phyloP scores from a whole-genome alignment of 805 yeast genomes.

The Zygosaccharomyces rouxii region DNA sequence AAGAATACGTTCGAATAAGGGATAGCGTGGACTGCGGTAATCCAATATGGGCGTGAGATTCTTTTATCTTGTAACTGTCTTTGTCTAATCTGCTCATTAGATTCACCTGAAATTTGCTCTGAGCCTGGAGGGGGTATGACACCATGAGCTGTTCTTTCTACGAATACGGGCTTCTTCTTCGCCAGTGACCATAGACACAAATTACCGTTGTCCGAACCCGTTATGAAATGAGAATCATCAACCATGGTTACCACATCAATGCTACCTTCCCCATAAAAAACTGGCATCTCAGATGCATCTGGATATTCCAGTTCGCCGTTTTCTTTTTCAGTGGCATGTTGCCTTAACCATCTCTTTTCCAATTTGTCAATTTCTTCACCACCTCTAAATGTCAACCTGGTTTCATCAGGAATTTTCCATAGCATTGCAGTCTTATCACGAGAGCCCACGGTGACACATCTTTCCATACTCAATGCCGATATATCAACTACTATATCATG shows the following conservation, averaged over 20 bases:
- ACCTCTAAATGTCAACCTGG: constrained; percentile 88
- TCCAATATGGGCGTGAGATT: constrained; percentile 70
- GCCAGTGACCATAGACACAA: constrained; percentile 85
- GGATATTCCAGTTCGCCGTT: constrained; percentile 31
- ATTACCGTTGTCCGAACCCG: constrained; percentile 94
- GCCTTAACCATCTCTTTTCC: constrained; percentile 36
- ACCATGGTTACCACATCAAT: constrained; percentile 86
- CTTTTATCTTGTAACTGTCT: constrained; percentile 54
- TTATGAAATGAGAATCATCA: constrained; percentile 87
- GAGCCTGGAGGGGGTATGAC: constrained; percentile 45
- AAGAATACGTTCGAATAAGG: constrained; percentile 83
- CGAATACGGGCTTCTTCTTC: constrained; percentile 80
- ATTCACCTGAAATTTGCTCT: constrained; percentile 53
- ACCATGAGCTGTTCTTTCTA: constrained; percentile 75
- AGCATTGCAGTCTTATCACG: constrained; percentile 92
- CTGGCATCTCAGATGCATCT: constrained; percentile 33
- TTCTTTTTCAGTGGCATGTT: constrained; percentile 29
- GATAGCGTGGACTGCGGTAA: constrained; percentile 73
- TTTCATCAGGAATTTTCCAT: constrained; percentile 96
- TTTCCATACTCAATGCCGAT: constrained; percentile 74
- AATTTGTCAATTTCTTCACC: constrained; percentile 58
- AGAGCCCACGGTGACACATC: constrained; percentile 94
- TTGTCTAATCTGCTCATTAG: constrained; percentile 34
- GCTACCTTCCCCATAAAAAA: constrained; percentile 71
- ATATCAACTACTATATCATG: constrained; percentile 86